Conservation (phyloP, 179 eudicot genomes). For the Beta corolliflora region DNA sequence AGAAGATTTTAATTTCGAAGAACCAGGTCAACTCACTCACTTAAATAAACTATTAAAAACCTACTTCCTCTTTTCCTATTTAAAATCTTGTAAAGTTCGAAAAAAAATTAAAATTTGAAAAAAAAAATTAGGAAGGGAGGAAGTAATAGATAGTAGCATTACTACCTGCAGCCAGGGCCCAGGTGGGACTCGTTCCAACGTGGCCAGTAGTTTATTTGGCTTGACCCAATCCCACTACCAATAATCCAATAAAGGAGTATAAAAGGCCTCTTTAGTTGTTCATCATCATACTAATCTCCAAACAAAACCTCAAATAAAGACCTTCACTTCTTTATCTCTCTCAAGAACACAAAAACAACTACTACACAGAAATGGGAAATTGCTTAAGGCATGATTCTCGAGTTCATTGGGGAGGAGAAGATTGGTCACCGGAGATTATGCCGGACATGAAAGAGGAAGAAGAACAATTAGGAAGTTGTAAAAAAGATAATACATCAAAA, state of each 20-base stretch:
- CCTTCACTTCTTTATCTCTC: not conserved
- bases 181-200: constrained; percentile 1
- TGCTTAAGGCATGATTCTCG: constrained; percentile 44
- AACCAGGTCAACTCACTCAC: not conserved
- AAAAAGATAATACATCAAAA: not conserved
- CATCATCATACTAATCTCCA: not conserved
- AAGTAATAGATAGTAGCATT: not conserved
- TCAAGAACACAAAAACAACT: not conserved
- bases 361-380: constrained; percentile 41
- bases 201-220: not conserved
- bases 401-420: constrained; percentile 54
- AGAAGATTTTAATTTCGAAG: too few relatives aligned
- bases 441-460: constrained; percentile 3
- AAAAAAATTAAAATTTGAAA: too few relatives aligned
- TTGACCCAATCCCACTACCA: not conserved
- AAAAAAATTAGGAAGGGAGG: too few relatives aligned
- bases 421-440: constrained; percentile 34
- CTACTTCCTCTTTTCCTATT: too few relatives aligned
- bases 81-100: too few relatives aligned
- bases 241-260: not conserved
- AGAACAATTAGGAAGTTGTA: not conserved
- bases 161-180: not conserved
- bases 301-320: not conserved
- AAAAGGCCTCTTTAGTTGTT: not conserved
- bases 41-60: too few relatives aligned